These are phyloP conservation scores for Metschnikowia lochheadii DNA, from an alignment of 805 yeast species.

Conservation along the genomic window DNA sequence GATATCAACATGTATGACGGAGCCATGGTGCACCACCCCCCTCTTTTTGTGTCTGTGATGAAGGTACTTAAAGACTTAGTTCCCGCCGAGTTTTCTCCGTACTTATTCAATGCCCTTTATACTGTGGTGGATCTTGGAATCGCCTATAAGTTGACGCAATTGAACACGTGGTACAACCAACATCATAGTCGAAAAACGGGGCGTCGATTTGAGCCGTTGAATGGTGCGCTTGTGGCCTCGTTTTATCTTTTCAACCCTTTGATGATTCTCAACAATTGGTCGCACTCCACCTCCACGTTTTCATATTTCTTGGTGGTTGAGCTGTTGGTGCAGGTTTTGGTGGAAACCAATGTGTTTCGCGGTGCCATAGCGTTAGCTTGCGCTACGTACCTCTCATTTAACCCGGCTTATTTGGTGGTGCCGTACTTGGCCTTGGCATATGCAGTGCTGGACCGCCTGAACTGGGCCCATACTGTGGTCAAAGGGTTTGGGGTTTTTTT, in stretches of 20 bases:
- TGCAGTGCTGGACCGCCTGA: slow-evolving; percentile 14
- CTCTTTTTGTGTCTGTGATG: slow-evolving; percentile 55
- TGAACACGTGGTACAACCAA: slow-evolving; percentile 41
- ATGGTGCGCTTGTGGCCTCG: slow-evolving; percentile 50
- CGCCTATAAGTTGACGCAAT: slow-evolving; percentile 48
- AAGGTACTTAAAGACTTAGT: slow-evolving; percentile 28
- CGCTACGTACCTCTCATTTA: slow-evolving; percentile 60
- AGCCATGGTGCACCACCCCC: slow-evolving; percentile 84
- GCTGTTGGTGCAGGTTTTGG: slow-evolving; percentile 42
- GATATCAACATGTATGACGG: slow-evolving; percentile 72
- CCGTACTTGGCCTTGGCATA: slow-evolving; percentile 48
- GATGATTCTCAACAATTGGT: slow-evolving; percentile 58
- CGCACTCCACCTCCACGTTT: slow-evolving; percentile 64
- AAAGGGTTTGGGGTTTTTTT: slow-evolving; percentile 12
- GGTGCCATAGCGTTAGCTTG: slow-evolving; percentile 54
- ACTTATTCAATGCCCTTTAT: slow-evolving; percentile 42
- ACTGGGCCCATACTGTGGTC: slow-evolving; percentile 10
- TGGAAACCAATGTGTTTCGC: slow-evolving; percentile 34
- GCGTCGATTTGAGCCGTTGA: slow-evolving; percentile 19
- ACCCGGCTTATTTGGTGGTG: slow-evolving; percentile 56
- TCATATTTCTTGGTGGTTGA: slow-evolving; percentile 54
- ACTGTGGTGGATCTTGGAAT: slow-evolving; percentile 57
- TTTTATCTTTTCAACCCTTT: slow-evolving; percentile 80
- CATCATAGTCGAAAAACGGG: slow-evolving; percentile 19
- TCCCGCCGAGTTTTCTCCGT: slow-evolving; percentile 15